Evolutionary conservation across 257 asterid genomes (phyloP), one percentile per base, ranked within the genome.

Genomic region (Catharanthus roseus): DNA sequence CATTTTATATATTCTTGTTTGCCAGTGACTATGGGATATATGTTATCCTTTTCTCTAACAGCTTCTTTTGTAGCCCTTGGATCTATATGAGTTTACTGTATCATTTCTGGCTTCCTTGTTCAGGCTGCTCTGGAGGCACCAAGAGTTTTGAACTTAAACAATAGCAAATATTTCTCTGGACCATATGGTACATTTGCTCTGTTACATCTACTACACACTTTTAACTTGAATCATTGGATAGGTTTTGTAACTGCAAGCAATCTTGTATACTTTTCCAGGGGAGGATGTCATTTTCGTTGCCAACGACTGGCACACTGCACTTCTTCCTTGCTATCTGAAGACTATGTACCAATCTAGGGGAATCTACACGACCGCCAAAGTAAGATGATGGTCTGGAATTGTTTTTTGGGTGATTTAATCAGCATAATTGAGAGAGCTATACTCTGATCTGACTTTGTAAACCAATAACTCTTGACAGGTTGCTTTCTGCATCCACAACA

Each of bases 111-210:
- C 47, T 82, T 57, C 28, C 28, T 79, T 72, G 74, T 81, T 75
- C 82, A 93, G 99, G 99, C 99, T 56, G 99, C 97, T 73, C 75
- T 93, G 86, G 89, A 86, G 87, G 97, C 96, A 67, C 95, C 96
- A 1, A 83, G 85, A 80, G 84, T 86, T 73, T 75, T 93, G 85
- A 85, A 83, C 76, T 85, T 93, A 54, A 84, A 70, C 83, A 75
- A 75, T 79, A 88, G 78, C 85, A 71, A 91, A 79, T 70, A 81
- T 79, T 89, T 89, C 83, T 89, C 95, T 0, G 99, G 99, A 63
- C 93, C 96, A 58, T 91, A 91, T 66, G 97, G 99, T 95, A 88
- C 44, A 11, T 55, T 3, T 36, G 31, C 23, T 57, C 45, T 50
- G 61, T 34, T 41, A 55, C 7, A 42, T 45, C 21, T 57, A 63